These are phyloP conservation scores for Jatropha curcas DNA, from an alignment of 345 rosid genomes.

Conservation along the genomic window DNA sequence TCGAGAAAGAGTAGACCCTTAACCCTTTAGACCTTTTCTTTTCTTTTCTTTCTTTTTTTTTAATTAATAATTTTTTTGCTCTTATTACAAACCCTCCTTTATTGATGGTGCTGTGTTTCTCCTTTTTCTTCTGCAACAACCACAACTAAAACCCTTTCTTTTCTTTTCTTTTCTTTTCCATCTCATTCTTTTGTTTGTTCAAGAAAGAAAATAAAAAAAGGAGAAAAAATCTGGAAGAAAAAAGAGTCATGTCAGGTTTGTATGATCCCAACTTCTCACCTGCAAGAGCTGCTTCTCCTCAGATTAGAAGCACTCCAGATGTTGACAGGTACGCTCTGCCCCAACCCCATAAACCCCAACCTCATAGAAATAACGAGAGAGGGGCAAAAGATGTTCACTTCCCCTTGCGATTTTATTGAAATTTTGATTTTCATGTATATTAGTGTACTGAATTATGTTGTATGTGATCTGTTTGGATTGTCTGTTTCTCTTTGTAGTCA, in stretches of 20 bases:
- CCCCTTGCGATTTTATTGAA: background rate
- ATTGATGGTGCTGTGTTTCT: constrained; percentile 42
- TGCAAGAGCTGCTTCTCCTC: constrained; percentile 96
- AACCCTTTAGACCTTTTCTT: background rate
- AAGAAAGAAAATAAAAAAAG: background rate
- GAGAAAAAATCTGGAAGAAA: constrained; percentile 11
- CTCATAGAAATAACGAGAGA: background rate
- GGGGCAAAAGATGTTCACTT: background rate
- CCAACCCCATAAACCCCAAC: constrained; percentile 5
- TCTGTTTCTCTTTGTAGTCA: constrained; percentile 56
- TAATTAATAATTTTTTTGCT: background rate
- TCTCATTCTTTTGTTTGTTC: constrained; percentile 26
- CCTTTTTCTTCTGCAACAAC: constrained; percentile 42
- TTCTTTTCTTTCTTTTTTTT: background rate
- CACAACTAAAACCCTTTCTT: constrained; percentile 41
- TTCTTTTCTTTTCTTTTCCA: constrained; percentile 7
- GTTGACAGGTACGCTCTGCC: constrained; percentile 58
- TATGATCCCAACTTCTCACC: constrained; percentile 95
- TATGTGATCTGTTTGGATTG: constrained; percentile 41
- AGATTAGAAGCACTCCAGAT: constrained; percentile 87
- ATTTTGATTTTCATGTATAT: background rate
- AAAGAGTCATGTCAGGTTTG: constrained; percentile 78
- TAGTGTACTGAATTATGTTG: constrained; percentile 19
- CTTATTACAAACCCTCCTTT: constrained; percentile 26
- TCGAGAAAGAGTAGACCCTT: constrained; percentile 9